Evolutionary conservation across 352 stramenopile species (phyloP).

Genomic region (Phytopythium ostracodes): DNA sequence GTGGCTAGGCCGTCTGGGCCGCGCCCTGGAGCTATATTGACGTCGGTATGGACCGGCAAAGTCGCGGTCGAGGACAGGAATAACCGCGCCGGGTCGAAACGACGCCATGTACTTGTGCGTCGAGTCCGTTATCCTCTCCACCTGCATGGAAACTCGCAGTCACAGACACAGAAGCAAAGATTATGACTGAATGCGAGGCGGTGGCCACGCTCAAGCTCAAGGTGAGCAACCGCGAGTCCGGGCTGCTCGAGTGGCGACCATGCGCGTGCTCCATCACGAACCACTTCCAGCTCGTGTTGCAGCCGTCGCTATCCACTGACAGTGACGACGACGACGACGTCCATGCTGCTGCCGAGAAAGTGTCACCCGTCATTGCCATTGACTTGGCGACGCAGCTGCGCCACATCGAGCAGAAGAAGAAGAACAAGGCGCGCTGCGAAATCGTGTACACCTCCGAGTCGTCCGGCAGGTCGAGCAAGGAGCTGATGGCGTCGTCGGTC

Average conservation of each 20-base stretch:
- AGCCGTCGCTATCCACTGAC: neutral
- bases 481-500: conserved; percentile 71
- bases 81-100: neutral
- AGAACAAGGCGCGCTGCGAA: conserved; percentile 57
- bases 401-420: conserved; percentile 42
- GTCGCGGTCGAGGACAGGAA: neutral
- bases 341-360: conserved; percentile 7
- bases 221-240: conserved; percentile 47
- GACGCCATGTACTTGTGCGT: neutral
- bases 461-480: conserved; percentile 20
- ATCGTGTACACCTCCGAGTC: conserved; percentile 16
- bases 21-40: neutral
- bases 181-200: neutral
- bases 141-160: neutral
- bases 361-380: conserved; percentile 22
- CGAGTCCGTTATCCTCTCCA: neutral
- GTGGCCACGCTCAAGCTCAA: conserved; percentile 54
- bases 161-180: neutral
- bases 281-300: conserved; percentile 29
- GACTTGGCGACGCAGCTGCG: conserved; percentile 41
- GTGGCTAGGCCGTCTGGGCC: neutral
- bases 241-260: conserved; percentile 64
- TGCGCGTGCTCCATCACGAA: conserved; percentile 40
- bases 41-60: neutral
- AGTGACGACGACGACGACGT: conserved; percentile 12